A percentile compares a stretch with the other conserved stretches of the same genome.
These are phyloP conservation scores for Hyaloscypha bicolor DNA, from an alignment of 495 filamentous ascomycete species.

Conservation along the genomic window DNA sequence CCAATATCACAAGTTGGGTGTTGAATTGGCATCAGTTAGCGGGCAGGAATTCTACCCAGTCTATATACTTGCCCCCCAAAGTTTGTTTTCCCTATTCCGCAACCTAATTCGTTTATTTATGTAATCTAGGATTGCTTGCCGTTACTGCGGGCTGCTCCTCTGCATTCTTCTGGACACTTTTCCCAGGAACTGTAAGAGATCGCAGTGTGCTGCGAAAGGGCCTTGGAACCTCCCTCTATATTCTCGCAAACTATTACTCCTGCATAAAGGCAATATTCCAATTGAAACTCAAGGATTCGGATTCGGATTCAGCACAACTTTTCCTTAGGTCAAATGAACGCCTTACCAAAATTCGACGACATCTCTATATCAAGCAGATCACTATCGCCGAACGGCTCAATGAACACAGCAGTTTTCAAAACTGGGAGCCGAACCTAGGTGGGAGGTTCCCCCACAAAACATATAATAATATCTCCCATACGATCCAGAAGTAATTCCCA, in stretches of 20 bases:
- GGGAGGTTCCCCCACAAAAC: slow-evolving; percentile 58
- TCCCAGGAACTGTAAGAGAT: slow-evolving; percentile 76
- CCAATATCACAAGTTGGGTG: slow-evolving; percentile 69
- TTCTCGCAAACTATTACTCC: slow-evolving; percentile 77
- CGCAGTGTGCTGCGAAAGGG: slow-evolving; percentile 70
- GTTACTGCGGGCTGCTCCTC: slow-evolving; percentile 69
- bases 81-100: slow-evolving; percentile 29
- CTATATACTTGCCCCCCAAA: slow-evolving; percentile 69
- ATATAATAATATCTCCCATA: slow-evolving; percentile 57
- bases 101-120: no score
- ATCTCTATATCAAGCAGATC: slow-evolving; percentile 56
- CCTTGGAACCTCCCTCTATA: slow-evolving; percentile 69
- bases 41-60: slow-evolving; percentile 73
- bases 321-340: slow-evolving; percentile 31
- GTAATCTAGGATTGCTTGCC: slow-evolving; percentile 56
- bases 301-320: slow-evolving; percentile 51
- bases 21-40: slow-evolving; percentile 55
- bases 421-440: slow-evolving; percentile 62
- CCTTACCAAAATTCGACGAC: slow-evolving; percentile 51
- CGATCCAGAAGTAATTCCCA: slow-evolving; percentile 35
- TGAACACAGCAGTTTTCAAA: slow-evolving; percentile 50
- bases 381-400: slow-evolving; percentile 51
- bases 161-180: slow-evolving; percentile 80
- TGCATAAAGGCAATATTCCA: slow-evolving; percentile 69
- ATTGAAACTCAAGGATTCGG: slow-evolving; percentile 60